A percentile compares a stretch with the other conserved stretches of the same genome.
phyloP scores from a whole-genome alignment of 2,329 filamentous ascomycete species.

The Aspergillus texensis region DNA sequence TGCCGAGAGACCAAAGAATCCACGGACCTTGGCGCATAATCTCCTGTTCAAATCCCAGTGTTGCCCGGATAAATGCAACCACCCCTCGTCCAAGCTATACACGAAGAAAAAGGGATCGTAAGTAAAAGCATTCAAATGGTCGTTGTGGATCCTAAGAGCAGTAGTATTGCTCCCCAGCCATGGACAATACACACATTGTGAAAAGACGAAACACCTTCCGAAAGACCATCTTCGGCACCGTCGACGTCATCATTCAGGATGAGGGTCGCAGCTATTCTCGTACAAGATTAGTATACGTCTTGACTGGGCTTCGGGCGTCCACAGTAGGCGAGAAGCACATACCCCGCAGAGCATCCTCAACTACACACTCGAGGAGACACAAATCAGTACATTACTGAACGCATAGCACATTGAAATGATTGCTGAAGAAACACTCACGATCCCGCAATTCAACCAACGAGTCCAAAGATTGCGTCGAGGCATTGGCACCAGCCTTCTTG shows the following conservation, averaged over 20 bases:
- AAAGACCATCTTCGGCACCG: slow-evolving; percentile 73
- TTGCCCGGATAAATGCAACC: slow-evolving; percentile 80
- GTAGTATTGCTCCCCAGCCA: slow-evolving; percentile 11
- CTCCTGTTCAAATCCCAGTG: slow-evolving; percentile 88
- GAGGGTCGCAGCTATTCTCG: slow-evolving; percentile 59
- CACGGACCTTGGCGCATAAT: slow-evolving; percentile 73
- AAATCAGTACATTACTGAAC: slow-evolving; percentile 25
- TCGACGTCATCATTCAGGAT: slow-evolving; percentile 92
- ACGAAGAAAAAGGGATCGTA: slow-evolving; percentile 8
- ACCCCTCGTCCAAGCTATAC: slow-evolving; percentile 74
- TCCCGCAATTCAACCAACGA: slow-evolving; percentile 60
- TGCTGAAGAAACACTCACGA: slow-evolving; percentile 34
- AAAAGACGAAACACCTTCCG: slow-evolving; percentile 77
- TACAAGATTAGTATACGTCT: slow-evolving; percentile 10
- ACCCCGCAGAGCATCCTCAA: slow-evolving; percentile 50
- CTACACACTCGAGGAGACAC: slow-evolving; percentile 22
- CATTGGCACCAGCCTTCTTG: slow-evolving; percentile 42
- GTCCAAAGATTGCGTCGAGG: slow-evolving; percentile 59
- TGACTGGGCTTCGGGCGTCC: background rate
- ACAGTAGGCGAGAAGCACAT: slow-evolving; percentile 19
- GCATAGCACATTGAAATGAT: slow-evolving; percentile 9
- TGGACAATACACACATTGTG: slow-evolving; percentile 62
- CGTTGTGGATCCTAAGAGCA: slow-evolving; percentile 9
- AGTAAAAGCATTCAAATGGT: slow-evolving; percentile 4
- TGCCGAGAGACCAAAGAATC: slow-evolving; percentile 5